Conservation (phyloP, 164 flowering plant genomes). For the Macadamia tetraphylla region DNA sequence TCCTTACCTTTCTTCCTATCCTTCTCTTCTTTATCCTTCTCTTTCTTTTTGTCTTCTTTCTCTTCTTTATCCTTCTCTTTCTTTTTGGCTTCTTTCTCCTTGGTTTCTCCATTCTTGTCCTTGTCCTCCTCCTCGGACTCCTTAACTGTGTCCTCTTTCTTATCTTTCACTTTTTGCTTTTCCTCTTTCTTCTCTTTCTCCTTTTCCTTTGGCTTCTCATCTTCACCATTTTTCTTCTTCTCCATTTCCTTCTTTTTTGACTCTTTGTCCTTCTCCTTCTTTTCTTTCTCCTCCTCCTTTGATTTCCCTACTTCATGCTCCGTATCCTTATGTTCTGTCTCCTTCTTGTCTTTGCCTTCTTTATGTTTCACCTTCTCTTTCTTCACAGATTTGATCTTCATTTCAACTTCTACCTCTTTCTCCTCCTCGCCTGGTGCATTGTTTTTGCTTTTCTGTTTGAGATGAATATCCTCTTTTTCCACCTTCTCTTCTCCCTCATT, state of each 20-base stretch:
- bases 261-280: too few relatives aligned
- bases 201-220: too few relatives aligned
- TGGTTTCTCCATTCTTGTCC: constrained; percentile 4
- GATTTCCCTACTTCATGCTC: too few relatives aligned
- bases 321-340: too few relatives aligned
- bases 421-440: constrained; percentile 23
- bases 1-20: constrained; percentile 10
- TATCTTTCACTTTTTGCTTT: neutral
- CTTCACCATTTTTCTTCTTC: too few relatives aligned
- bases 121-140: constrained; percentile 16
- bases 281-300: too few relatives aligned
- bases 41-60: neutral
- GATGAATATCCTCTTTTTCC: constrained; percentile 29
- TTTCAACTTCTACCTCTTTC: constrained; percentile 32
- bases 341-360: constrained; percentile 7
- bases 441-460: constrained; percentile 32
- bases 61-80: constrained; percentile 5
- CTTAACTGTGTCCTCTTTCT: neutral
- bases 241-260: too few relatives aligned
- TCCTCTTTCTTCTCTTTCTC: neutral
- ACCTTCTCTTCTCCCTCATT: constrained; percentile 18
- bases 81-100: constrained; percentile 3
- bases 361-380: constrained; percentile 29
- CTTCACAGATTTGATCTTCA: constrained; percentile 37
- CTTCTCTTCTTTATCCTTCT: constrained; percentile 8